phyloP scores from a whole-genome alignment of 2,329 filamentous ascomycete species.

The Aureobasidium sp. region DNA sequence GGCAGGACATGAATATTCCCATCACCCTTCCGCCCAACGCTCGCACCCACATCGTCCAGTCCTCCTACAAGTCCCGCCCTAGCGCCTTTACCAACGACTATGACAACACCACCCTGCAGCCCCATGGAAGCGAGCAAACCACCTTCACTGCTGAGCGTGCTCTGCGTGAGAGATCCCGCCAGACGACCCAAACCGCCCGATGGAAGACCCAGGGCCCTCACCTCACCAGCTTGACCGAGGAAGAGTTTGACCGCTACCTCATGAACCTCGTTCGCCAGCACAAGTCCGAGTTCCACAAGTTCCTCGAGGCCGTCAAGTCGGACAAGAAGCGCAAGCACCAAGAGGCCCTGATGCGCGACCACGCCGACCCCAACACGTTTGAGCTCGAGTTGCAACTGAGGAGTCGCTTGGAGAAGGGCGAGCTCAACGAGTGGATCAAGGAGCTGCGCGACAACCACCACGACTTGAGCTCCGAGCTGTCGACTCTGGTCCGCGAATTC shows the following conservation, averaged over 20 bases:
- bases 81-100: constrained; percentile 35
- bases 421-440: constrained; percentile 23
- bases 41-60: not conserved
- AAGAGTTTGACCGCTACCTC: constrained; percentile 47
- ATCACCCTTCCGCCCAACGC: constrained; percentile 44
- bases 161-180: constrained; percentile 19
- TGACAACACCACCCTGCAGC: constrained; percentile 34
- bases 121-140: constrained; percentile 23
- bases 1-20: constrained; percentile 70
- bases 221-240: constrained; percentile 47
- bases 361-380: constrained; percentile 6
- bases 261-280: constrained; percentile 34
- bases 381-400: constrained; percentile 9
- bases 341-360: constrained; percentile 5
- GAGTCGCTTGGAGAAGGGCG: constrained; percentile 1
- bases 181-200: constrained; percentile 10
- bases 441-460: constrained; percentile 36
- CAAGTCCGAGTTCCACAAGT: constrained; percentile 25
- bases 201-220: constrained; percentile 54
- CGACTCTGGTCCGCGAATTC: constrained; percentile 45
- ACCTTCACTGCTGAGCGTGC: constrained; percentile 19
- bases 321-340: constrained; percentile 17
- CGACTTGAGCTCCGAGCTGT: constrained; percentile 43
- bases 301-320: constrained; percentile 18
- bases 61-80: not conserved